Conservation (phyloP, 2,329 filamentous ascomycete species). For the Periglandula ipomoeae region DNA sequence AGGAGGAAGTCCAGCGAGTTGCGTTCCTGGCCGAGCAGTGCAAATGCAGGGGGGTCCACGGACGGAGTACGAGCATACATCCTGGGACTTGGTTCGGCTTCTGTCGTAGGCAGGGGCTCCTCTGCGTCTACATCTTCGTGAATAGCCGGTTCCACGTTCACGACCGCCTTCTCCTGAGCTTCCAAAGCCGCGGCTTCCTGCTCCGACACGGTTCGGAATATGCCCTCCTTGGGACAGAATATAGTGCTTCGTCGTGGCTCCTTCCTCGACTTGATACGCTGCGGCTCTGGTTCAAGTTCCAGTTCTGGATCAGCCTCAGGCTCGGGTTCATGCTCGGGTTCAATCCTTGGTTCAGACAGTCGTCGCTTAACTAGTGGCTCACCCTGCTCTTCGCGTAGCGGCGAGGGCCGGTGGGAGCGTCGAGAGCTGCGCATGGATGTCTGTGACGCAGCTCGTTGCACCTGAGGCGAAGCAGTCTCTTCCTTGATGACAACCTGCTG, state of each 20-base stretch:
- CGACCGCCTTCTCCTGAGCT: slow-evolving; percentile 17
- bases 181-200: slow-evolving; percentile 38
- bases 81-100: slow-evolving; percentile 24
- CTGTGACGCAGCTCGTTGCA: slow-evolving; percentile 7
- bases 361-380: not conserved
- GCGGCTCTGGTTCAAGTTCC: slow-evolving; percentile 10
- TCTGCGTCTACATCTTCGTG: slow-evolving; percentile 11
- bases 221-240: slow-evolving; percentile 53
- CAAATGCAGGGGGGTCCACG: slow-evolving; percentile 51
- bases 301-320: slow-evolving; percentile 16
- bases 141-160: not conserved
- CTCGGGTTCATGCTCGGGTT: slow-evolving; percentile 11
- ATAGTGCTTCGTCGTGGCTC: slow-evolving; percentile 42
- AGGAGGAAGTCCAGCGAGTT: slow-evolving; percentile 53
- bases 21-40: slow-evolving; percentile 42
- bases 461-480: slow-evolving; percentile 26
- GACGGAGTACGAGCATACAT: slow-evolving; percentile 52
- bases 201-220: slow-evolving; percentile 52
- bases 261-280: slow-evolving; percentile 23
- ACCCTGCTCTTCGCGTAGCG: not conserved
- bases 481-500: slow-evolving; percentile 2
- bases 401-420: not conserved
- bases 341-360: not conserved
- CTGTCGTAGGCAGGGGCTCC: slow-evolving; percentile 13
- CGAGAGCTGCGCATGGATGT: slow-evolving; percentile 1